Conservation (phyloP, 805 yeast species). For the Pichia exigua region DNA sequence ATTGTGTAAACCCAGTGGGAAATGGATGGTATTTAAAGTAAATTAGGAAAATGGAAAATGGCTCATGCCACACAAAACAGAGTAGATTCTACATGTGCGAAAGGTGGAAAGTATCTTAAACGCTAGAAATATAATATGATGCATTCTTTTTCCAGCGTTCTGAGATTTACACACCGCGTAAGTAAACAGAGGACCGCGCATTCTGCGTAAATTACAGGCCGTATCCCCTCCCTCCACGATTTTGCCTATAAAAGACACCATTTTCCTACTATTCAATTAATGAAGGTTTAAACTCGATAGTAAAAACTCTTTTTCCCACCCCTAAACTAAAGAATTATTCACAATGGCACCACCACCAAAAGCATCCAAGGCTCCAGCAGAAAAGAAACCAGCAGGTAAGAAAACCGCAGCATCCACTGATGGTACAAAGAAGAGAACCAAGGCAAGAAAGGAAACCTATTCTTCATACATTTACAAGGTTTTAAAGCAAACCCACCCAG, state of each 20-base stretch:
- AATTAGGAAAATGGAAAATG: background rate
- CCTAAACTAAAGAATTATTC: slow-evolving; percentile 3
- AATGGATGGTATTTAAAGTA: background rate
- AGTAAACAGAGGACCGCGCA: background rate
- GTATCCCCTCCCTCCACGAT: background rate
- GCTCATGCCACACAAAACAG: background rate
- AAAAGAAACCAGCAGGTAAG: slow-evolving; percentile 87
- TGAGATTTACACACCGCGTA: background rate
- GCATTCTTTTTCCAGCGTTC: background rate
- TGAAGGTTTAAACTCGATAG: too few relatives aligned
- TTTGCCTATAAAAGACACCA: background rate
- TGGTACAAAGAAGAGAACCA: slow-evolving; percentile 76
- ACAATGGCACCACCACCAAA: slow-evolving; percentile 66
- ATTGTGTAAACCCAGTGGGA: background rate
- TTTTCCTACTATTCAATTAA: background rate
- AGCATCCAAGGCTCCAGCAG: slow-evolving; percentile 93
- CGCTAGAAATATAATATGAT: background rate
- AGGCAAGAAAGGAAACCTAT: slow-evolving; percentile 96
- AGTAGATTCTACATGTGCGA: background rate
- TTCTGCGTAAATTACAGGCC: background rate
- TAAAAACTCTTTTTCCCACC: background rate
- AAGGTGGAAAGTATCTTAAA: background rate
- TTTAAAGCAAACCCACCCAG: slow-evolving; percentile 98
- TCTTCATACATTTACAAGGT: slow-evolving; percentile 98
- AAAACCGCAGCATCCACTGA: slow-evolving; percentile 72